Conservation (phyloP, 192 early-diverging fungal species). For the Haplosporangium gracile region DNA sequence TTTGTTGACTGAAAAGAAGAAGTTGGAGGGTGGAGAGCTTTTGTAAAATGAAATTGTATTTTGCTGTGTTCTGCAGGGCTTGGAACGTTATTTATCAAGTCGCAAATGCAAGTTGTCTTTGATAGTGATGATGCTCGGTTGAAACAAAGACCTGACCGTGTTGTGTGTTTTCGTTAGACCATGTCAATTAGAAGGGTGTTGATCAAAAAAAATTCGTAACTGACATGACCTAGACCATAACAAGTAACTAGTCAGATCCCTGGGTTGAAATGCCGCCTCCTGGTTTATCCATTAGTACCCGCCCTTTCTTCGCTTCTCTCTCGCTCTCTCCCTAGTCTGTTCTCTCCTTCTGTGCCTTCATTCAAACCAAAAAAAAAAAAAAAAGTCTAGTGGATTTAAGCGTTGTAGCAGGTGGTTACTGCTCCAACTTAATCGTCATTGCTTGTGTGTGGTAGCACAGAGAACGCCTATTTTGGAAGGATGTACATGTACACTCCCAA, state of each 20-base stretch:
- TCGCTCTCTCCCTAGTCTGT: too few species aligned
- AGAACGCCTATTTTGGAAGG: background rate
- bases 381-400: background rate
- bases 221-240: too few species aligned
- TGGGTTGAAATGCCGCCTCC: background rate
- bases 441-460: background rate
- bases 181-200: too few species aligned
- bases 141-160: too few species aligned
- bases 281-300: background rate
- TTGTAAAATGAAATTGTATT: background rate
- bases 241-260: too few species aligned
- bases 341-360: background rate
- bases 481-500: too few species aligned
- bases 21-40: conserved; percentile 31
- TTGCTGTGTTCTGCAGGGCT: background rate
- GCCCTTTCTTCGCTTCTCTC: background rate
- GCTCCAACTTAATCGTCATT: background rate
- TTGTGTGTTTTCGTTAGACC: too few species aligned
- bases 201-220: too few species aligned
- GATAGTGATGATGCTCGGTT: background rate
- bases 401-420: background rate
- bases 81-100: background rate
- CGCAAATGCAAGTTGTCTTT: background rate
- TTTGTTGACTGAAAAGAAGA: conserved; percentile 37
- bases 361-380: background rate